These are phyloP conservation scores for Cryptococcus maquisensis DNA, from an alignment of 1,284 basidiomycete genomes.

Conservation along the genomic window DNA sequence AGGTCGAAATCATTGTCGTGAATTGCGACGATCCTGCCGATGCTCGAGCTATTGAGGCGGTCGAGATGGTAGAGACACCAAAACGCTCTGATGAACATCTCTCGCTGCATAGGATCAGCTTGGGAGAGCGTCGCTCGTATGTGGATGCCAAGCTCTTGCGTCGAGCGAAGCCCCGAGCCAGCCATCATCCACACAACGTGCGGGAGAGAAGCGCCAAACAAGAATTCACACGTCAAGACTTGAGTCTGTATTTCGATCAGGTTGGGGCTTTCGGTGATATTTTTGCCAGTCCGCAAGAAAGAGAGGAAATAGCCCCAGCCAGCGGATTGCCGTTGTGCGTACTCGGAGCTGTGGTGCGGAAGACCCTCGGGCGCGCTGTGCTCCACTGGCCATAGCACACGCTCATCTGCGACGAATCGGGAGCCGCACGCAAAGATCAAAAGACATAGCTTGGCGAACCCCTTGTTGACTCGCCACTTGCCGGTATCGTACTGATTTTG, in stretches of 20 bases:
- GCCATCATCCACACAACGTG: constrained; percentile 68
- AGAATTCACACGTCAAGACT: constrained; percentile 47
- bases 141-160: constrained; percentile 51
- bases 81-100: constrained; percentile 72
- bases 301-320: constrained; percentile 74
- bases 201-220: constrained; percentile 60
- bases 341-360: constrained; percentile 32
- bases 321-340: constrained; percentile 52
- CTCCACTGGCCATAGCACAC: constrained; percentile 54
- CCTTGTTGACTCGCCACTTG: constrained; percentile 57
- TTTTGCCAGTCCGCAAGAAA: constrained; percentile 56
- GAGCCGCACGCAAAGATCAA: constrained; percentile 71
- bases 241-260: constrained; percentile 69
- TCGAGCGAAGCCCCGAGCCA: constrained; percentile 65
- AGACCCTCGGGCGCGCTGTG: constrained; percentile 39
- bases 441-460: constrained; percentile 67
- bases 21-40: constrained; percentile 77
- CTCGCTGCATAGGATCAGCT: constrained; percentile 53
- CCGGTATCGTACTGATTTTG: constrained; percentile 58
- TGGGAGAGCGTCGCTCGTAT: constrained; percentile 35
- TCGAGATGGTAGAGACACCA: constrained; percentile 57
- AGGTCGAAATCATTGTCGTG: constrained; percentile 81
- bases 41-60: constrained; percentile 60
- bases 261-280: constrained; percentile 56
- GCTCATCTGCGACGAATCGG: constrained; percentile 61